Evolutionary conservation across 2,329 filamentous ascomycete genomes (phyloP).

Genomic region (Grosmannia clavigera): DNA sequence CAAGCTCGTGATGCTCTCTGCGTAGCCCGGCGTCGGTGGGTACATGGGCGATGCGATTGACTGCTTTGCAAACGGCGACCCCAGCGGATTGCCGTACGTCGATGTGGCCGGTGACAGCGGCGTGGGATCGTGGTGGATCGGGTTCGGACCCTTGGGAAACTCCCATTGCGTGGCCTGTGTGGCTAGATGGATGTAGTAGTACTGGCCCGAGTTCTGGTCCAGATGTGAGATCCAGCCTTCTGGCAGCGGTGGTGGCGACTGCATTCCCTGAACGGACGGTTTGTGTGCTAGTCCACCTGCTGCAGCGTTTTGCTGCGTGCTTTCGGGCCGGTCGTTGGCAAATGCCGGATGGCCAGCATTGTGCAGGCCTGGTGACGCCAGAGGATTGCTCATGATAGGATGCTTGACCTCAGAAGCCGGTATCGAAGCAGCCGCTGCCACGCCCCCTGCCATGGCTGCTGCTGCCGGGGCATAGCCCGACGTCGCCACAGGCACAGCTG

Average conservation of each 20-base stretch:
- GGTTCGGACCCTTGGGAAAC: constrained; percentile 90
- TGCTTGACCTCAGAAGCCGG: constrained; percentile 12
- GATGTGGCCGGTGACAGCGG: constrained; percentile 75
- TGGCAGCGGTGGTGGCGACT: constrained; percentile 82
- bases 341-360: constrained; percentile 74
- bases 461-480: neutral
- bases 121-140: constrained; percentile 67
- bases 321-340: constrained; percentile 61
- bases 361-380: constrained; percentile 34
- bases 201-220: constrained; percentile 90
- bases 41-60: constrained; percentile 71
- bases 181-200: constrained; percentile 96
- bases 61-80: constrained; percentile 56
- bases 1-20: constrained; percentile 76
- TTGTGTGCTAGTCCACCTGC: constrained; percentile 31
- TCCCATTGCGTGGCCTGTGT: constrained; percentile 98
- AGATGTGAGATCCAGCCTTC: constrained; percentile 98
- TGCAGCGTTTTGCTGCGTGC: constrained; percentile 26
- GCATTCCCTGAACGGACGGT: constrained; percentile 44
- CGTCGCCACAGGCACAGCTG: neutral
- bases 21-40: constrained; percentile 71
- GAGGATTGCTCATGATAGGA: constrained; percentile 14
- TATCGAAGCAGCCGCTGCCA: neutral
- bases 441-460: neutral
- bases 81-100: constrained; percentile 62